Conservation (phyloP, 192 early-diverging fungal genomes). For the Obelidium mucronatum region DNA sequence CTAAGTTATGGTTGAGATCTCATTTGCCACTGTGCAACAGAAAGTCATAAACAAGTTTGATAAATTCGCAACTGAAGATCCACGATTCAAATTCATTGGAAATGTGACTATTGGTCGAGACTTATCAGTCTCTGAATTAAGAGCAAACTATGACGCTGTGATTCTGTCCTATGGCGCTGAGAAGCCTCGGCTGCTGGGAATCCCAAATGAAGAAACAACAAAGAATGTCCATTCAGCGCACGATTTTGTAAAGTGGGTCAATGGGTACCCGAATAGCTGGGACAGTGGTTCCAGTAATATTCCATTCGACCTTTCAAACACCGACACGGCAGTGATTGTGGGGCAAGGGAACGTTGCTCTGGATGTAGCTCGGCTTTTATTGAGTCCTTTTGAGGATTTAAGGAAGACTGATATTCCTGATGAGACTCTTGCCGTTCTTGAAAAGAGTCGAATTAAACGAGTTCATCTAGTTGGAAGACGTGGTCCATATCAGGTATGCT, state of each 20-base stretch:
- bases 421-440: slow-evolving; percentile 70
- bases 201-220: slow-evolving; percentile 68
- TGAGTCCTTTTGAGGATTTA: slow-evolving; percentile 74
- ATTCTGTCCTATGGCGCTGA: slow-evolving; percentile 88
- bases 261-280: slow-evolving; percentile 80
- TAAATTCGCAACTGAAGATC: slow-evolving; percentile 66
- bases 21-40: no score
- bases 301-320: slow-evolving; percentile 61
- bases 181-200: slow-evolving; percentile 71
- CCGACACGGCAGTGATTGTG: slow-evolving; percentile 82
- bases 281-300: slow-evolving; percentile 46
- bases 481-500: slow-evolving; percentile 94
- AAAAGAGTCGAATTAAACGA: slow-evolving; percentile 74
- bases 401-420: slow-evolving; percentile 87
- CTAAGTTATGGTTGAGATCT: no score
- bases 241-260: slow-evolving; percentile 95
- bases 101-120: slow-evolving; percentile 75
- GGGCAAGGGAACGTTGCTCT: slow-evolving; percentile 96
- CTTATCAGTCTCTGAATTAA: slow-evolving; percentile 54
- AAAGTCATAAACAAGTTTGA: slow-evolving; percentile 90
- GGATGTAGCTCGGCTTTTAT: slow-evolving; percentile 87
- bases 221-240: slow-evolving; percentile 76
- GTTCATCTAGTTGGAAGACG: slow-evolving; percentile 89
- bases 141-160: slow-evolving; percentile 73
- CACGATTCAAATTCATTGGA: slow-evolving; percentile 79